Evolutionary conservation across 2,329 filamentous ascomycete species (phyloP), one percentile per base, ranked within the genome.

Genomic region (Chrysosporium queenslandicum): DNA sequence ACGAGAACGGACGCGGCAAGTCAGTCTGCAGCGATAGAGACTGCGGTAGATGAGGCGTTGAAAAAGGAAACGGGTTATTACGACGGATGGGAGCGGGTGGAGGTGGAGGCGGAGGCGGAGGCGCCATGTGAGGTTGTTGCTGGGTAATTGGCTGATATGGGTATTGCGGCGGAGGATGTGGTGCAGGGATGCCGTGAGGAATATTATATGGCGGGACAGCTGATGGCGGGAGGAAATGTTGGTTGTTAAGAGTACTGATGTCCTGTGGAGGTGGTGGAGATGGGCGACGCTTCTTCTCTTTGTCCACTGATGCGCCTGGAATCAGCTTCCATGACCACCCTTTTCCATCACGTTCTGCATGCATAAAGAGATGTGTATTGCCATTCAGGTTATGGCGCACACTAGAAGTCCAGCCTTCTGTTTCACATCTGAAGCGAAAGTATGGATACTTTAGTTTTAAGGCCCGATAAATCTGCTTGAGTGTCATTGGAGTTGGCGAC

Each of bases 401-500:
- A 69, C 79, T 82, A 30, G 79, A 82, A 55, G 82, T 80, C 81
- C 81, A 84, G 12, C 81, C 81, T 57, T 76, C 75, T 0, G 80
- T 82, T 50, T 76, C 77, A 62, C 81, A 81, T 60, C 79, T 80
- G 69, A 79, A 83, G 60, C 71, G 71, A 60, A 75, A 75, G 60
- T 78, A 83, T 0, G 80, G 80, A 59, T 80, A 83, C 56, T 79
- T 79, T 58, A 78, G 71, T 63, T 81, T 79, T 52, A 84, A 75
- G 39, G 78, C 77, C 57, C 78, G 76, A 63, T 84, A 84, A 41
- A 84, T 83, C 60, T 82, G 79, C 60, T 82, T 81, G 27, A 84
- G 68, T 43, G 81, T 81, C 71, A 83, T 80, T 53, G 77, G 74
- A 18, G 70, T 76, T 25, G 70, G 70, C 34, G 78, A 75, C 34